phyloP scores from a whole-genome alignment of 441 rosid species.

The Brassica balearica region DNA sequence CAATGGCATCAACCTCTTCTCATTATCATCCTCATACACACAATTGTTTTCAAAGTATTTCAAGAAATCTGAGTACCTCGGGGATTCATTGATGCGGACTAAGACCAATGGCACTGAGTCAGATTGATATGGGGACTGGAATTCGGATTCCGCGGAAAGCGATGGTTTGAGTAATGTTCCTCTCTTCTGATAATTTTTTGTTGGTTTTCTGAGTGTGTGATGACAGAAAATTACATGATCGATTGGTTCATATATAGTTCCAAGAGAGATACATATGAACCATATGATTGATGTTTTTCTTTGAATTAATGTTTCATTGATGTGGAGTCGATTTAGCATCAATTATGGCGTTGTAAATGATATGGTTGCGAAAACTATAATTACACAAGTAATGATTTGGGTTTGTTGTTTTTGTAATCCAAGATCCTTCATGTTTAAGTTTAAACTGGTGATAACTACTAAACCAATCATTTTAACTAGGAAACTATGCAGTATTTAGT shows the following conservation, averaged over 20 bases:
- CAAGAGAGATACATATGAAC: constrained; percentile 3
- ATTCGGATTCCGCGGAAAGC: constrained; percentile 41
- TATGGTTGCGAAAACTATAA: constrained; percentile 42
- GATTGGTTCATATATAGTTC: constrained; percentile 34
- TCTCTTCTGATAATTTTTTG: constrained; percentile 26
- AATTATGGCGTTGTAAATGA: constrained; percentile 21
- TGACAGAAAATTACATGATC: constrained; percentile 4
- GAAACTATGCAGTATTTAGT: background rate
- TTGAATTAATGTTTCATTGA: constrained; percentile 3
- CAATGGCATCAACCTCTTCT: constrained; percentile 58
- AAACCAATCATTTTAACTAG: constrained; percentile 28
- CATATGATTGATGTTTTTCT: constrained; percentile 27
- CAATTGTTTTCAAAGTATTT: constrained; percentile 52
- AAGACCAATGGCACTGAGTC: constrained; percentile 43
- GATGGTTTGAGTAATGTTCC: constrained; percentile 45
- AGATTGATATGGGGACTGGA: constrained; percentile 52
- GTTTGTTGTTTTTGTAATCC: constrained; percentile 42
- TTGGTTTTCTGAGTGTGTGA: constrained; percentile 1
- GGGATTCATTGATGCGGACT: constrained; percentile 46
- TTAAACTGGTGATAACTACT: constrained; percentile 22
- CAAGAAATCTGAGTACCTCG: constrained; percentile 62
- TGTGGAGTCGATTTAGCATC: constrained; percentile 26
- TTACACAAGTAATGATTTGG: constrained; percentile 17
- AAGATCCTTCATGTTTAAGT: constrained; percentile 30
- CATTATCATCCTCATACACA: constrained; percentile 38